Base-by-base conservation (phyloP, 2,329 filamentous ascomycete species). In the Berkeleyomyces rouxiae region DNA sequence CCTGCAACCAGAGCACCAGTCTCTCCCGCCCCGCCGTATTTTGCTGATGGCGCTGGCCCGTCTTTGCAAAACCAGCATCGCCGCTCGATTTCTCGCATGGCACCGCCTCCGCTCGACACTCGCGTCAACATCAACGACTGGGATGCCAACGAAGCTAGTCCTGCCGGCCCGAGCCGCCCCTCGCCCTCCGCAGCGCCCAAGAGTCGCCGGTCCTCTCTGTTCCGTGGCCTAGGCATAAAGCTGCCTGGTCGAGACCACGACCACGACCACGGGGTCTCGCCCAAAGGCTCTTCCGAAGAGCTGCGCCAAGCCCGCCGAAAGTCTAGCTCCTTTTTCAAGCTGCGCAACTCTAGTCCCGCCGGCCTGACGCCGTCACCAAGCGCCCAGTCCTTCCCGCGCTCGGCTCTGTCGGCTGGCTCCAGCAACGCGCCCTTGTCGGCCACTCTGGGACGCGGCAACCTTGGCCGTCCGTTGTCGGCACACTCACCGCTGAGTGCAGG, bases 311-410 rank as follows among this genome's bases (percentile, higher is more conserved):
- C 40, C 16, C 37, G 40, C 16, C 60, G 60, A 40, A 39, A 61
- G 7, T 61, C 60, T 13, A 61, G 49, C 42, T 43, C 60, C 13
- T 61, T 61, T 16, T 61, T 61, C 51, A 39, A 44, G 40, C 40
- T 59, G 42, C 58, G 58, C 43, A 59, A 59, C 31, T 43, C 44
- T 7, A 59, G 58, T 43, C 33, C 42, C 6, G 11, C 16, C 33
- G 58, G 39, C 2, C 33, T 59, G 23, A 43, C 44, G 11, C 44
- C 58, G 23, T 43, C 58, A 16, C 31, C 42, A 7, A 58, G 37
- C 36, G 11, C 36, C 16, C 37, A 58, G 23, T 58, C 55, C 11
- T 40, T 40, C 31, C 23, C 36, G 7, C 58, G 31, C 31, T 37
- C 42, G n/a, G 58, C 58, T 39, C 42, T 42, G 7, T 43, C 39